A percentile compares a stretch with the other conserved stretches of the same genome.
These are phyloP conservation scores for Plantago lanceolata DNA, from an alignment of 305 asterid species.

Conservation along the genomic window DNA sequence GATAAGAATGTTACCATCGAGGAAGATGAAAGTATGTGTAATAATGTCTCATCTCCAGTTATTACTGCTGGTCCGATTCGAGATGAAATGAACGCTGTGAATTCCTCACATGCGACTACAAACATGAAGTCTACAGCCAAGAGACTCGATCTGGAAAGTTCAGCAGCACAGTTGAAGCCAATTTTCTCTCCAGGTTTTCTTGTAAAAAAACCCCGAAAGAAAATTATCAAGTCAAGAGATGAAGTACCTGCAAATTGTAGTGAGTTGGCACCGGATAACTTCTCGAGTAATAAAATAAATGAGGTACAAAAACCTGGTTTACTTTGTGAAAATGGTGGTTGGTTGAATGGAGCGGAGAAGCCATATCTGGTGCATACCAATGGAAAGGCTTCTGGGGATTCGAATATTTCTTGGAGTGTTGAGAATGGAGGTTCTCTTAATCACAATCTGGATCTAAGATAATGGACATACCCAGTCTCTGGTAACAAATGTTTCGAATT, in stretches of 20 bases:
- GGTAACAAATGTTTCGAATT: slow-evolving; percentile 6
- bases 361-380: slow-evolving; percentile 23
- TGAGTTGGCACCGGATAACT: slow-evolving; percentile 18
- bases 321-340: slow-evolving; percentile 30
- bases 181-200: slow-evolving; percentile 65
- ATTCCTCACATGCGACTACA: slow-evolving; percentile 8
- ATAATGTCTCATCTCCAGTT: too few species aligned
- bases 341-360: slow-evolving; percentile 17
- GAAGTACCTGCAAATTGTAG: slow-evolving; percentile 18
- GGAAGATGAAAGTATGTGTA: not conserved
- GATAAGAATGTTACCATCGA: too few species aligned
- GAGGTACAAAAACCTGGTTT: slow-evolving; percentile 17
- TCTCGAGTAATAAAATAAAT: slow-evolving; percentile 18
- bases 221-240: slow-evolving; percentile 22
- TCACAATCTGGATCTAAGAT: not conserved
- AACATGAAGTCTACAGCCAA: too few species aligned
- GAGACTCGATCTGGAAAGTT: not conserved
- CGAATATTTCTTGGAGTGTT: slow-evolving; percentile 23
- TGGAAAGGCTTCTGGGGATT: slow-evolving; percentile 24
- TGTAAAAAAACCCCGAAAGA: slow-evolving; percentile 36
- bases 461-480: slow-evolving; percentile 6
- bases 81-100: slow-evolving; percentile 30
- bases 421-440: slow-evolving; percentile 24
- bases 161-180: slow-evolving; percentile 49
- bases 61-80: slow-evolving; percentile 3